Evolutionary conservation across 2,329 filamentous ascomycete genomes (phyloP).

Genomic region (Trichoderma sp.): DNA sequence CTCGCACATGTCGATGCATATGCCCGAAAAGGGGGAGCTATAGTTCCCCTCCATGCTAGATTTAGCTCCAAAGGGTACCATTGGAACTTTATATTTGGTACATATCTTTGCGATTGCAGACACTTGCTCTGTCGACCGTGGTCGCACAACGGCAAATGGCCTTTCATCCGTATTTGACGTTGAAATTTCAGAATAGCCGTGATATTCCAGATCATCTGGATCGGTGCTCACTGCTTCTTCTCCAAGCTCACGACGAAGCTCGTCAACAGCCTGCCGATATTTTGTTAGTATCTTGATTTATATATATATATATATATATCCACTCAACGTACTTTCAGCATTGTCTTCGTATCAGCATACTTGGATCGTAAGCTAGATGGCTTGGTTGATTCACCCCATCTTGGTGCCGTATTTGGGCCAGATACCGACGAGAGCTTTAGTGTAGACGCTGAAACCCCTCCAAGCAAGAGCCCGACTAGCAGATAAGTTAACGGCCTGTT

Average conservation of each 20-base stretch:
- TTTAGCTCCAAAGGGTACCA: slow-evolving; percentile 74
- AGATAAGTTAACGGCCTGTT: neutral
- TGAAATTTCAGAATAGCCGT: slow-evolving; percentile 70
- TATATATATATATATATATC: too few relatives aligned
- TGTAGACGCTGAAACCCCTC: slow-evolving; percentile 1
- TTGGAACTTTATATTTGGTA: slow-evolving; percentile 60
- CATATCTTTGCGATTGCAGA: slow-evolving; percentile 61
- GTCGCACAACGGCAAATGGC: slow-evolving; percentile 64
- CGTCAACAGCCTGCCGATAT: slow-evolving; percentile 21
- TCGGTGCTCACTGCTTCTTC: slow-evolving; percentile 62
- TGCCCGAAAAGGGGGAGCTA: slow-evolving; percentile 62
- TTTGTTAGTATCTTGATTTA: neutral
- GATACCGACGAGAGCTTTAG: neutral
- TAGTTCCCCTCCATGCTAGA: slow-evolving; percentile 71
- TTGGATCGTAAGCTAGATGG: neutral
- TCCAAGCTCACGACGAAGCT: slow-evolving; percentile 35
- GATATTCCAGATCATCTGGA: slow-evolving; percentile 58
- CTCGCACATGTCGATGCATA: slow-evolving; percentile 65
- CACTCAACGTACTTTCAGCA: slow-evolving; percentile 23
- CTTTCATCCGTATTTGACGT: slow-evolving; percentile 62
- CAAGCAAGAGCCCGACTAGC: slow-evolving; percentile 1
- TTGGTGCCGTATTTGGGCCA: neutral
- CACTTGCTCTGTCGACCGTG: slow-evolving; percentile 62
- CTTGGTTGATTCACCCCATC: slow-evolving; percentile 19
- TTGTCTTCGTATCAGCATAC: slow-evolving; percentile 27